Conservation (phyloP, 495 filamentous ascomycete genomes). For the Talaromyces trachyspermus region DNA sequence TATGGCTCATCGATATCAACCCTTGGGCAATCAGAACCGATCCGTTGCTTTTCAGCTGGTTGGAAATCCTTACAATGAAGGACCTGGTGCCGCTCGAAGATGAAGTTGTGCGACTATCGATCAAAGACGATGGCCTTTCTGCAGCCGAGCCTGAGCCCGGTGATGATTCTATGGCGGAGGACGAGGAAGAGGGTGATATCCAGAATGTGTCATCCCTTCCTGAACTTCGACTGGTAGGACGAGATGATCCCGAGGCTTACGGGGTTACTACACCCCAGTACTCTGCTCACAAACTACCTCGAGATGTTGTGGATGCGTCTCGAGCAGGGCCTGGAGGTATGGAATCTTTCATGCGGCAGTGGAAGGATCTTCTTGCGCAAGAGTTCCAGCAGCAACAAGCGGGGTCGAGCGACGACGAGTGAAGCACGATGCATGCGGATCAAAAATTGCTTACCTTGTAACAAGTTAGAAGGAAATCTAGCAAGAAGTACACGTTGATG, state of each 20-base stretch:
- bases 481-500: too few species aligned
- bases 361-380: constrained; percentile 69
- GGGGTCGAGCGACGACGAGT: constrained; percentile 32
- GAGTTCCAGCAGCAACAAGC: constrained; percentile 43
- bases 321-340: constrained; percentile 57
- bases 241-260: constrained; percentile 80
- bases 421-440: too few species aligned
- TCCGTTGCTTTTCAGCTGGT: constrained; percentile 81
- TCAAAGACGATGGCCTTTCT: constrained; percentile 20
- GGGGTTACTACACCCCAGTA: constrained; percentile 79
- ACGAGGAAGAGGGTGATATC: constrained; percentile 23
- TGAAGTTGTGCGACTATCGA: constrained; percentile 33
- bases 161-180: constrained; percentile 17
- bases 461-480: too few species aligned
- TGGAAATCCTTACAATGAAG: constrained; percentile 69
- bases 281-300: constrained; percentile 90
- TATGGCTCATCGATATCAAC: constrained; percentile 90
- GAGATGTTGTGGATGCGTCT: constrained; percentile 89
- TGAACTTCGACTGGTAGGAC: constrained; percentile 74
- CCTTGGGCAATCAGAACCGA: constrained; percentile 91
- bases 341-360: constrained; percentile 78
- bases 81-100: constrained; percentile 39
- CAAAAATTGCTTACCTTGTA: too few species aligned
- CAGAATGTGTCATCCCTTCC: constrained; percentile 40
- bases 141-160: constrained; percentile 11